Conservation (phyloP, 2,329 filamentous ascomycete genomes). For the Lasiodiplodia gonubiensis region DNA sequence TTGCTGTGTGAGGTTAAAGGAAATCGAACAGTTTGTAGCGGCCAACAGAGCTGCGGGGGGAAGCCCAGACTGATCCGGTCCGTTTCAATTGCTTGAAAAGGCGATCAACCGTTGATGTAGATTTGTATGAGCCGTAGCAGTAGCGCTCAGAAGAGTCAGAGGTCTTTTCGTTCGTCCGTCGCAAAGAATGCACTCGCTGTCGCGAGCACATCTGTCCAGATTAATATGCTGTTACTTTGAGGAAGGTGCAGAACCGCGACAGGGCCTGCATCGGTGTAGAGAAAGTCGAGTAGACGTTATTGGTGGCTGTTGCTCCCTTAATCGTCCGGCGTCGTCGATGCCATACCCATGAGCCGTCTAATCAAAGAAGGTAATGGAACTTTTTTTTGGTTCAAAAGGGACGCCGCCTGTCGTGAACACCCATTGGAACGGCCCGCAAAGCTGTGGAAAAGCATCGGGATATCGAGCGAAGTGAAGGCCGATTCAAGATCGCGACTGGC, state of each 20-base stretch:
- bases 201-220: slow-evolving; percentile 9
- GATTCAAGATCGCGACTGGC: slow-evolving; percentile 27
- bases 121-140: background rate
- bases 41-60: background rate
- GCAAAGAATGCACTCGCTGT: slow-evolving; percentile 18
- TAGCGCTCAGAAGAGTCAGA: background rate
- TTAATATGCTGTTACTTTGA: slow-evolving; percentile 25
- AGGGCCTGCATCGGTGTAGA: background rate
- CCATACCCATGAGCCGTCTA: slow-evolving; percentile 26
- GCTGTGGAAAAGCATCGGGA: slow-evolving; percentile 24
- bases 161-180: slow-evolving; percentile 19
- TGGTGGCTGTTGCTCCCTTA: slow-evolving; percentile 12
- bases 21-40: background rate
- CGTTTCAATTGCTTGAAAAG: slow-evolving; percentile 31
- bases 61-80: slow-evolving; percentile 41
- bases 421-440: slow-evolving; percentile 22
- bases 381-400: slow-evolving; percentile 26
- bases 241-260: slow-evolving; percentile 12
- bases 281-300: slow-evolving; percentile 9
- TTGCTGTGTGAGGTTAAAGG: background rate
- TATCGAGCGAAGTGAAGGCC: slow-evolving; percentile 28
- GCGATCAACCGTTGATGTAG: slow-evolving; percentile 41
- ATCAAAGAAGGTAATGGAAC: slow-evolving; percentile 29
- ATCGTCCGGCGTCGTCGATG: slow-evolving; percentile 17
- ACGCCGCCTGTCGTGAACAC: slow-evolving; percentile 23